A percentile compares a stretch with the other conserved stretches of the same genome.
phyloP scores from a whole-genome alignment of 371 early-diverging fungal species.

The Funneliformis caledonium region DNA sequence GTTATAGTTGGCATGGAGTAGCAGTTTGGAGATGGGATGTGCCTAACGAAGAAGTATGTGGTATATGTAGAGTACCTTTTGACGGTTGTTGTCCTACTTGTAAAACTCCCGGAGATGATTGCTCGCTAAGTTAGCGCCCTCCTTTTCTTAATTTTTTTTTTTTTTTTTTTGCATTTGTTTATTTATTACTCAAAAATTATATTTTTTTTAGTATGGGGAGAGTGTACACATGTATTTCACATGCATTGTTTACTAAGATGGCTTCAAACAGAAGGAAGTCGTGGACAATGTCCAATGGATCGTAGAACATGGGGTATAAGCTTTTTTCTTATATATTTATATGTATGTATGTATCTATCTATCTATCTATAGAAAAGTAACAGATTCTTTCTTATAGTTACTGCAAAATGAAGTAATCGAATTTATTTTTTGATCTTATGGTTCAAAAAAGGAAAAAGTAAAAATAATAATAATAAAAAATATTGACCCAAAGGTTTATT shows the following conservation, averaged over 20 bases:
- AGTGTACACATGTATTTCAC: conserved; percentile 88
- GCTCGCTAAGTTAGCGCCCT: conserved; percentile 64
- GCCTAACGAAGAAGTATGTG: conserved; percentile 83
- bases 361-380: not conserved
- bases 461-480: no score
- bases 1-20: conserved; percentile 59
- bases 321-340: not conserved
- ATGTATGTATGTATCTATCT: not conserved
- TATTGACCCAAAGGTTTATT: no score
- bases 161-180: not conserved
- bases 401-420: not conserved
- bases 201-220: conserved; percentile 70
- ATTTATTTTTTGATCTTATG: no score
- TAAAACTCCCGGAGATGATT: conserved; percentile 86
- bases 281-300: conserved; percentile 85
- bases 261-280: conserved; percentile 69
- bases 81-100: conserved; percentile 86
- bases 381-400: not conserved
- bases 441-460: no score
- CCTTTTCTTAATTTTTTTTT: not conserved
- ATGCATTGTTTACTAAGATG: conserved; percentile 88
- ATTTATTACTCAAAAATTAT: not conserved
- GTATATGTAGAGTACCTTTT: conserved; percentile 80
- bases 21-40: conserved; percentile 78
- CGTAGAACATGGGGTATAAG: conserved; percentile 71